These are phyloP conservation scores for Phialophora verrucosa DNA, from an alignment of 2,329 filamentous ascomycete genomes.

Conservation along the genomic window DNA sequence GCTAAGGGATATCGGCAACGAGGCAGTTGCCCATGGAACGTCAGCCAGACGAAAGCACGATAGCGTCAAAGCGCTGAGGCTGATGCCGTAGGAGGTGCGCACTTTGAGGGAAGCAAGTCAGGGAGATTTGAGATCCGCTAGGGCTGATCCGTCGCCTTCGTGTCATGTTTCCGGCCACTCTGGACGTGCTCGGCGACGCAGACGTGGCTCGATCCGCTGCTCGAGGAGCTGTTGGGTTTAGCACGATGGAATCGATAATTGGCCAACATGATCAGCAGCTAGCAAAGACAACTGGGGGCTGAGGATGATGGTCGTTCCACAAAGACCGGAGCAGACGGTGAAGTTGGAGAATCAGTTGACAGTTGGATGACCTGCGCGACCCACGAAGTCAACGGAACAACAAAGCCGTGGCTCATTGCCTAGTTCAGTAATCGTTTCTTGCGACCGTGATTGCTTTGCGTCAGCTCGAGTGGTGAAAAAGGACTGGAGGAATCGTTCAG, in stretches of 20 bases:
- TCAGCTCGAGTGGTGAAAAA: neutral
- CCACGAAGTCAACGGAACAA: neutral
- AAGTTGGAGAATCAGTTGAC: neutral
- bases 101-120: conserved; percentile 13
- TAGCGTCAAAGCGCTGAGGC: conserved; percentile 1
- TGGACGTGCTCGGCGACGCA: conserved; percentile 1
- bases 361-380: neutral
- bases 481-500: neutral
- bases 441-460: neutral
- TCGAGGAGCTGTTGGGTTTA: neutral
- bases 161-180: conserved; percentile 2
- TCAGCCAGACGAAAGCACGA: conserved; percentile 8
- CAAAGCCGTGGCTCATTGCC: neutral
- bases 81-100: neutral
- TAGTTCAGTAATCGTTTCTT: neutral
- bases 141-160: conserved; percentile 7
- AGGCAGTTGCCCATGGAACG: neutral
- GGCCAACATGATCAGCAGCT: conserved; percentile 7
- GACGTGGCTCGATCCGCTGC: neutral
- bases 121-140: conserved; percentile 15
- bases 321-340: neutral
- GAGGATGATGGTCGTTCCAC: neutral
- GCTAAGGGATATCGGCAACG: neutral
- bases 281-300: neutral
- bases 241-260: neutral